A percentile compares a stretch with the other conserved stretches of the same genome.
phyloP scores from a whole-genome alignment of 495 filamentous ascomycete genomes.

The Hypoxylon cercidicola region DNA sequence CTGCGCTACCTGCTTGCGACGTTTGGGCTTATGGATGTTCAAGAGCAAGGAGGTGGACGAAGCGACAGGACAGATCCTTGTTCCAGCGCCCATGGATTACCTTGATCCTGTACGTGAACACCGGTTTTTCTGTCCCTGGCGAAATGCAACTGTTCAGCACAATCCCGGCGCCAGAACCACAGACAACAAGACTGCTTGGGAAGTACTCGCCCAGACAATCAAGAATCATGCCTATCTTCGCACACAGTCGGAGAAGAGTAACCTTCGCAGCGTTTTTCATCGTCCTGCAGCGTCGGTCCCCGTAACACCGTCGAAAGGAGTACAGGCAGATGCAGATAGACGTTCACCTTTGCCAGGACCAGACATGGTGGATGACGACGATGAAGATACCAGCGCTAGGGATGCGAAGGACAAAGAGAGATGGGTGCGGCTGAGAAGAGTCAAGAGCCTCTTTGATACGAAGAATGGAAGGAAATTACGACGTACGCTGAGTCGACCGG shows the following conservation, averaged over 20 bases:
- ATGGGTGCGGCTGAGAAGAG: constrained; percentile 63
- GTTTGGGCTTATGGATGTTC: constrained; percentile 95
- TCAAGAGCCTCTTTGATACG: constrained; percentile 67
- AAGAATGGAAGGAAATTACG: constrained; percentile 58
- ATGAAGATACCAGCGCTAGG: constrained; percentile 53
- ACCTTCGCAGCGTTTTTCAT: constrained; percentile 31
- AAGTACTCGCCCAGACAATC: constrained; percentile 55
- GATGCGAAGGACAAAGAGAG: constrained; percentile 66
- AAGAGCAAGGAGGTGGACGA: constrained; percentile 65
- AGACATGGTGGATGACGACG: constrained; percentile 46
- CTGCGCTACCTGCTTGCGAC: constrained; percentile 86
- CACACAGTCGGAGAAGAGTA: constrained; percentile 40
- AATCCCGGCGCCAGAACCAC: constrained; percentile 50
- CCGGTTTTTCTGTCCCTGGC: constrained; percentile 85
- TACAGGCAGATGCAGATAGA: constrained; percentile 25
- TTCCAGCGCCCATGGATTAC: constrained; percentile 67
- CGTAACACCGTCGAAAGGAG: constrained; percentile 33
- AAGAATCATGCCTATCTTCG: constrained; percentile 59
- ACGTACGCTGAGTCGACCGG: constrained; percentile 46
- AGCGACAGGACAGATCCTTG: constrained; percentile 58
- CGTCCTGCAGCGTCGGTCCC: constrained; percentile 41
- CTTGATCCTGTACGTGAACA: constrained; percentile 77
- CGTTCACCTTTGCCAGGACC: constrained; percentile 16
- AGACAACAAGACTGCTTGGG: constrained; percentile 55
- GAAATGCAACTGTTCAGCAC: constrained; percentile 68